A percentile compares a stretch with the other conserved stretches of the same genome.
Evolutionary conservation across 495 filamentous ascomycete species (phyloP).

Genomic region (Trypethelium eluteriae): DNA sequence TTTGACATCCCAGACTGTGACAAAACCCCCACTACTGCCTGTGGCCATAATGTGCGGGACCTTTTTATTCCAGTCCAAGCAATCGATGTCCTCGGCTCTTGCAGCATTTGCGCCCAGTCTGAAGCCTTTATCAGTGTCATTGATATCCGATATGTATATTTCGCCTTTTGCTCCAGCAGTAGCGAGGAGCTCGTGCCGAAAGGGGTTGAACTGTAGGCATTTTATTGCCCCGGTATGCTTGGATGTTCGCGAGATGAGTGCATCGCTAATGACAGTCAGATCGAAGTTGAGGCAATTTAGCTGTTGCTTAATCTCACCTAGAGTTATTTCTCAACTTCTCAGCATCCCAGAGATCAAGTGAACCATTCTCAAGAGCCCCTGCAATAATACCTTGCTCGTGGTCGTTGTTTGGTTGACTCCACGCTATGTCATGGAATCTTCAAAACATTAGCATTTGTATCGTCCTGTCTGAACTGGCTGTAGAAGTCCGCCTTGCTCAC

Average conservation of each 20-base stretch:
- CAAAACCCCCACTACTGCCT: conserved; percentile 87
- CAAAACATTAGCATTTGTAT: conserved; percentile 15
- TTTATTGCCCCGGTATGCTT: conserved; percentile 93
- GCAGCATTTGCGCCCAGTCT: conserved; percentile 80
- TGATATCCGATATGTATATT: conserved; percentile 89
- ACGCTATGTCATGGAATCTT: conserved; percentile 96
- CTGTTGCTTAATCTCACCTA: conserved; percentile 35
- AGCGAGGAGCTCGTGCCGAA: conserved; percentile 80
- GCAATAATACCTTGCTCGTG: conserved; percentile 80
- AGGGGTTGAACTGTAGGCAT: conserved; percentile 95
- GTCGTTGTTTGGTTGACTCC: conserved; percentile 71
- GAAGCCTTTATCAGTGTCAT: conserved; percentile 79
- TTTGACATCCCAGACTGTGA: conserved; percentile 98
- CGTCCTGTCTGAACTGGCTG: not conserved
- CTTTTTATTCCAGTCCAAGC: conserved; percentile 97
- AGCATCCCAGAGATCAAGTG: conserved; percentile 92
- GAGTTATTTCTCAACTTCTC: conserved; percentile 67
- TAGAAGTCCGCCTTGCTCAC: conserved; percentile 41
- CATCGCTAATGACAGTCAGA: conserved; percentile 47
- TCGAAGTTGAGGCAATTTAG: conserved; percentile 4
- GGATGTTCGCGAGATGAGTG: conserved; percentile 76
- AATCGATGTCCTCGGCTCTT: conserved; percentile 86
- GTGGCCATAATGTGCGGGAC: conserved; percentile 93
- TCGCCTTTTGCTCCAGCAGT: conserved; percentile 92
- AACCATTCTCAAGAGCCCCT: conserved; percentile 90